Evolutionary conservation across 495 filamentous ascomycete genomes (phyloP).

Genomic region (Hamigera avellanea): DNA sequence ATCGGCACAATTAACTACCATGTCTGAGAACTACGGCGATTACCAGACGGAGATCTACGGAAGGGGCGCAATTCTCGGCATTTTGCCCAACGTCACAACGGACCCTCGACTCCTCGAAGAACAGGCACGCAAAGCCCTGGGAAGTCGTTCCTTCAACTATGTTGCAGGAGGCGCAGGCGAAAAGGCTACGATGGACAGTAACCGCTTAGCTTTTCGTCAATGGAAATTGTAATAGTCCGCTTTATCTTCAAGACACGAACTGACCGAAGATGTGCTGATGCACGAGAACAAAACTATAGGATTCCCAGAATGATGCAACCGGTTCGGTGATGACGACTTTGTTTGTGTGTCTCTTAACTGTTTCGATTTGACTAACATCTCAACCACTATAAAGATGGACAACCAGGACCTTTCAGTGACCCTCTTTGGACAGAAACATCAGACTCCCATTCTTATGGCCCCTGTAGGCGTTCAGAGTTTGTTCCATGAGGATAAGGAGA

Average conservation of each 20-base stretch:
- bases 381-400: slow-evolving; percentile 14
- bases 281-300: slow-evolving; percentile 4
- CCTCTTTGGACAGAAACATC: slow-evolving; percentile 44
- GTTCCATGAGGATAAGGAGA: slow-evolving; percentile 45
- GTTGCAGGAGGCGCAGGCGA: slow-evolving; percentile 55
- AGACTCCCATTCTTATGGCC: slow-evolving; percentile 42
- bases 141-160: slow-evolving; percentile 43
- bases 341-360: slow-evolving; percentile 13
- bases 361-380: background rate
- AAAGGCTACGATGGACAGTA: slow-evolving; percentile 52
- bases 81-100: slow-evolving; percentile 43
- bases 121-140: slow-evolving; percentile 38
- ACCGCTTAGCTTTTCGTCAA: slow-evolving; percentile 51
- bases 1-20: slow-evolving; percentile 3
- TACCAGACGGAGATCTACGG: slow-evolving; percentile 39
- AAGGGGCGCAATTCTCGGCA: slow-evolving; percentile 35
- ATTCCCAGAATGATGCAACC: slow-evolving; percentile 31
- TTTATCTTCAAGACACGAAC: background rate
- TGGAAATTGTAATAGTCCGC: slow-evolving; percentile 44
- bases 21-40: slow-evolving; percentile 30
- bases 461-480: slow-evolving; percentile 48
- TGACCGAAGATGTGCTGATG: too few species aligned
- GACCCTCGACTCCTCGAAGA: slow-evolving; percentile 49
- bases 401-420: slow-evolving; percentile 40
- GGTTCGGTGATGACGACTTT: slow-evolving; percentile 3